Percentiles rank a stretch among this genome's conserved stretches.
Evolutionary conservation across 2,329 filamentous ascomycete genomes (phyloP).

Genomic region (Xylaria sp.): DNA sequence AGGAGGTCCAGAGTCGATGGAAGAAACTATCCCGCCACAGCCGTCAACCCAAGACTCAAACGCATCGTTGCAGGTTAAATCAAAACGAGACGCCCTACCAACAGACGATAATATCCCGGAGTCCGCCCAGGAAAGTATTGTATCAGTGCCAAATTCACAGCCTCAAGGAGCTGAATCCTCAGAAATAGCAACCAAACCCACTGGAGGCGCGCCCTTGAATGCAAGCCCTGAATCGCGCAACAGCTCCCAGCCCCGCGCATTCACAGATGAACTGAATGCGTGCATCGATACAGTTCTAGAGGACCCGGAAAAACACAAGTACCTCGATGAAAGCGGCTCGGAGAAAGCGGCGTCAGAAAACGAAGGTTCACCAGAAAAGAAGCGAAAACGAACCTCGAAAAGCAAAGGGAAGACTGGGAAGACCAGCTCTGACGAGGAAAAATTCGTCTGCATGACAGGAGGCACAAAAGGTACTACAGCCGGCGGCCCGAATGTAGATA

Average conservation of each 20-base stretch:
- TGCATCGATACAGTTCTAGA: slow-evolving; percentile 17
- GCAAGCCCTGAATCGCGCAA: background rate
- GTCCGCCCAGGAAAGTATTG: slow-evolving; percentile 6
- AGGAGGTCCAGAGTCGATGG: slow-evolving; percentile 39
- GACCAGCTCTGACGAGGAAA: slow-evolving; percentile 36
- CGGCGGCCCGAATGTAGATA: slow-evolving; percentile 66
- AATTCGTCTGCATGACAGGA: slow-evolving; percentile 51
- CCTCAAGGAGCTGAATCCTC: slow-evolving; percentile 1
- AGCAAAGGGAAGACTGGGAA: background rate
- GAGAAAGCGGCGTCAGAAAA: slow-evolving; percentile 5
- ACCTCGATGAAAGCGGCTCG: slow-evolving; percentile 6
- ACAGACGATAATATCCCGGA: background rate
- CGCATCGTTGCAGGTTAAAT: slow-evolving; percentile 20
- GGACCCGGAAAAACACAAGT: slow-evolving; percentile 14
- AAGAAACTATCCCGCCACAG: slow-evolving; percentile 3
- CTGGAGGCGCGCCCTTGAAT: background rate
- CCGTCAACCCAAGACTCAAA: slow-evolving; percentile 12
- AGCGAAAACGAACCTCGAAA: background rate
- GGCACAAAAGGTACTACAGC: slow-evolving; percentile 40
- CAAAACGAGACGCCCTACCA: slow-evolving; percentile 1
- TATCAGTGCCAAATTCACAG: slow-evolving; percentile 15
- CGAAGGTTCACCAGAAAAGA: slow-evolving; percentile 6
- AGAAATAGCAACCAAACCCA: background rate
- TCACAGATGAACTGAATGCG: slow-evolving; percentile 12
- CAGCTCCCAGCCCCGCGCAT: background rate